A percentile compares a stretch with the other conserved stretches of the same genome.
Conservation (phyloP, 805 yeast species). For the Starmera quercuum region DNA sequence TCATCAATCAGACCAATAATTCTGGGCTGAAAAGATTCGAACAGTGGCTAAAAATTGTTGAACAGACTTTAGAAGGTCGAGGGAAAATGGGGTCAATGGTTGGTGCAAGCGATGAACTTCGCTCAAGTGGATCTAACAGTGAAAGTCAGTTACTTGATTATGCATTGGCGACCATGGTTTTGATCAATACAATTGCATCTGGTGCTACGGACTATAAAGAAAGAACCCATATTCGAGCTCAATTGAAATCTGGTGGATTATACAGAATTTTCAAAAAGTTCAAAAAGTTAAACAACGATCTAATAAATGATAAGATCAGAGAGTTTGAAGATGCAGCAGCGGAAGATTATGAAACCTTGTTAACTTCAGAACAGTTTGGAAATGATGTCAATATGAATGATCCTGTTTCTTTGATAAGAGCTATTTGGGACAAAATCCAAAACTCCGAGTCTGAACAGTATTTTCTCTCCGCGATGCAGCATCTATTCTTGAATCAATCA, state of each 20-base stretch:
- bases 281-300: slow-evolving; percentile 46
- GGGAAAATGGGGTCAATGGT: slow-evolving; percentile 89
- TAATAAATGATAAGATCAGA: slow-evolving; percentile 57
- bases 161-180: slow-evolving; percentile 58
- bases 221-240: slow-evolving; percentile 52
- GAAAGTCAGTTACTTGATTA: slow-evolving; percentile 67
- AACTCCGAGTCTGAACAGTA: slow-evolving; percentile 42
- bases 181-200: slow-evolving; percentile 58
- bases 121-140: slow-evolving; percentile 38
- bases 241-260: slow-evolving; percentile 50
- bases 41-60: slow-evolving; percentile 64
- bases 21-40: slow-evolving; percentile 44
- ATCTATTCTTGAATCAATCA: slow-evolving; percentile 36
- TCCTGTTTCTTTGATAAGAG: slow-evolving; percentile 61
- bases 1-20: slow-evolving; percentile 9
- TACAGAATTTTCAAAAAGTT: slow-evolving; percentile 43
- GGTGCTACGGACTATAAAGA: slow-evolving; percentile 26
- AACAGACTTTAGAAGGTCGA: slow-evolving; percentile 68
- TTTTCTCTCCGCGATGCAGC: slow-evolving; percentile 45
- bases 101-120: slow-evolving; percentile 83
- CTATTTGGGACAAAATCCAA: slow-evolving; percentile 54
- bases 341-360: slow-evolving; percentile 42
- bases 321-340: slow-evolving; percentile 50
- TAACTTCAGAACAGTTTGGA: slow-evolving; percentile 25
- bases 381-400: slow-evolving; percentile 36